Percentiles rank a stretch among this genome's conserved stretches.
These are phyloP conservation scores for Cutaneotrichosporon sp. DNA, from an alignment of 1,284 basidiomycete genomes.

Conservation along the genomic window DNA sequence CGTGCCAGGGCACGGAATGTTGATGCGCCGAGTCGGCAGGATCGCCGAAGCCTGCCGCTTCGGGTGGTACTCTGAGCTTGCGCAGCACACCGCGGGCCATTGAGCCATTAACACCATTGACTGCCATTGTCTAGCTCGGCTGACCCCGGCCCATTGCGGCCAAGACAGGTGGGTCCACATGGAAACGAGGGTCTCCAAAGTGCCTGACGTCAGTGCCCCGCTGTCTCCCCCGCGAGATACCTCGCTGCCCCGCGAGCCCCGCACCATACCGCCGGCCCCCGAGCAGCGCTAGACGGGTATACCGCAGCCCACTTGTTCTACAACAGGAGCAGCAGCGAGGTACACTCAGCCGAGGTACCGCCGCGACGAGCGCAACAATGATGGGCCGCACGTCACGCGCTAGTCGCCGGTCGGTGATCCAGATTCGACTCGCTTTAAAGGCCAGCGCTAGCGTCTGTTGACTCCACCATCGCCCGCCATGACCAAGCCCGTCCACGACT, in stretches of 20 bases:
- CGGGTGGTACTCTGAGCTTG: too few species aligned
- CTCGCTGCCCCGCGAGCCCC: neutral
- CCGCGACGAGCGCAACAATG: too few species aligned
- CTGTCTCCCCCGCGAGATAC: neutral
- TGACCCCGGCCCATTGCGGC: too few species aligned
- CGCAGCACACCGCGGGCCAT: too few species aligned
- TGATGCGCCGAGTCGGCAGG: neutral
- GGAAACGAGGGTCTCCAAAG: too few species aligned
- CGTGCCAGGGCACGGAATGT: neutral
- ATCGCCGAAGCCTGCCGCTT: too few species aligned
- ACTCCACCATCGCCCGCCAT: constrained; percentile 3
- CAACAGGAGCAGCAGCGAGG: too few species aligned
- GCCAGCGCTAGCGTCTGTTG: neutral
- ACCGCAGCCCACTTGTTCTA: too few species aligned
- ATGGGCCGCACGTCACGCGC: neutral
- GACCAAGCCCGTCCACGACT: constrained; percentile 21
- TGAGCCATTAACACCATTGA: too few species aligned
- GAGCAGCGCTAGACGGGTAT: neutral
- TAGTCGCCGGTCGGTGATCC: neutral
- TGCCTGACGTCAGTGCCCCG: too few species aligned
- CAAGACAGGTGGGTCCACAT: too few species aligned
- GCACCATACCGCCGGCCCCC: neutral
- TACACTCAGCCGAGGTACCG: neutral
- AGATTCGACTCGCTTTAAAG: constrained; percentile 2
- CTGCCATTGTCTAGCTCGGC: too few species aligned